These are phyloP conservation scores for Vanrija pseudolonga DNA, from an alignment of 1,284 basidiomycete species.

Conservation along the genomic window DNA sequence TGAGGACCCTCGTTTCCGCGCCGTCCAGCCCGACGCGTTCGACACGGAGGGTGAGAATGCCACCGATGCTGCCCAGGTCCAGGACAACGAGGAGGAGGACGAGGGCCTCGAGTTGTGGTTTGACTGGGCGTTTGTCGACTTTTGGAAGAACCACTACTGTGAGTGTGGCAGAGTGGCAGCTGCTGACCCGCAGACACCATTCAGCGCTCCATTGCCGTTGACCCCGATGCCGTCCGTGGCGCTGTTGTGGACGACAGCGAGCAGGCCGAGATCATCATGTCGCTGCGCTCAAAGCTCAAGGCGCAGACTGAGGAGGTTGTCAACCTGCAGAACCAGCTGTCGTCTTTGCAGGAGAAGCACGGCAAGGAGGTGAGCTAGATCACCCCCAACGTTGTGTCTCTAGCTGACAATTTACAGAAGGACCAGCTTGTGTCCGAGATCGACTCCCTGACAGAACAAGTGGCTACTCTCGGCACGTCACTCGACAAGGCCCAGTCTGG, in stretches of 20 bases:
- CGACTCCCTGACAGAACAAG: constrained; percentile 39
- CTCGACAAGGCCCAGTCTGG: constrained; percentile 21
- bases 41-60: constrained; percentile 41
- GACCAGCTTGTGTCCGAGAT: constrained; percentile 52
- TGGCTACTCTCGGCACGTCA: constrained; percentile 30
- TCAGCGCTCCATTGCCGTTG: constrained; percentile 54
- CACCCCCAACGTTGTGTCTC: background rate
- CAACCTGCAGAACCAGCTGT: constrained; percentile 43
- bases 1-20: constrained; percentile 87
- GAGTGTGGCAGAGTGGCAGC: constrained; percentile 37
- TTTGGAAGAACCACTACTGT: constrained; percentile 98
- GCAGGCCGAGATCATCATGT: constrained; percentile 70
- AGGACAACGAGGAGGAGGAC: constrained; percentile 48
- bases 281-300: constrained; percentile 72
- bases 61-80: constrained; percentile 29
- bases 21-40: constrained; percentile 73
- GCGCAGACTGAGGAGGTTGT: constrained; percentile 66
- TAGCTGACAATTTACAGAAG: constrained; percentile 24
- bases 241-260: constrained; percentile 63
- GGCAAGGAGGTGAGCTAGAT: constrained; percentile 49
- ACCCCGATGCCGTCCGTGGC: constrained; percentile 51
- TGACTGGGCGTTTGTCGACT: constrained; percentile 98
- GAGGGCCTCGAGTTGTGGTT: constrained; percentile 91
- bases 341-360: constrained; percentile 35
- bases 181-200: constrained; percentile 50